phyloP scores from a whole-genome alignment of 1,284 basidiomycete genomes.

The Inonotus obliquus region DNA sequence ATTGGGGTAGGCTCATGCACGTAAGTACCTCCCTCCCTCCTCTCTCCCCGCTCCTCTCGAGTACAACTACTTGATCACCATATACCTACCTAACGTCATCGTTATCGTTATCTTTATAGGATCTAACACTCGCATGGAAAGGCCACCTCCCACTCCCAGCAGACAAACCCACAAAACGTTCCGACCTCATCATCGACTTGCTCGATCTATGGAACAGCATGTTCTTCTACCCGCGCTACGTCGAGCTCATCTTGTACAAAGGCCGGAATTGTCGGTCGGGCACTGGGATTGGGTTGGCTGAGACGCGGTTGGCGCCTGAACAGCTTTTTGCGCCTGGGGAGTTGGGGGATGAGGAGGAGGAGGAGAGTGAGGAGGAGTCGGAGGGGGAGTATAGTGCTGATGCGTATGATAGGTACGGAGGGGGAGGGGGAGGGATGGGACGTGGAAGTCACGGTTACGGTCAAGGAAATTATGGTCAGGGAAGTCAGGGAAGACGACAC shows the following conservation, averaged over 20 bases:
- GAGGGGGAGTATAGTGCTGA: conserved; percentile 22
- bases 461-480: conserved; percentile 27
- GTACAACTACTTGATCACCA: too few relatives aligned
- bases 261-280: conserved; percentile 72
- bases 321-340: conserved; percentile 28
- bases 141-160: conserved; percentile 62
- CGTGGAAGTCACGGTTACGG: too few relatives aligned
- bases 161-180: conserved; percentile 46
- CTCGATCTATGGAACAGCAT: conserved; percentile 72
- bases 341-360: conserved; percentile 28
- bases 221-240: conserved; percentile 66
- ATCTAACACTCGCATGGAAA: conserved; percentile 65
- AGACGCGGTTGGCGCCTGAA: conserved; percentile 42
- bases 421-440: too few relatives aligned
- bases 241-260: conserved; percentile 71
- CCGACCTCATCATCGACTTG: conserved; percentile 58
- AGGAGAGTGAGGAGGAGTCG: conserved; percentile 22
- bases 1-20: conserved; percentile 73
- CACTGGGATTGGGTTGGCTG: conserved; percentile 44
- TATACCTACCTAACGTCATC: background rate
- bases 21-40: conserved; percentile 35
- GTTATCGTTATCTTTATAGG: conserved; percentile 37
- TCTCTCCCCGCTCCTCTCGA: background rate
- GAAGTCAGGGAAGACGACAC: conserved; percentile 24
- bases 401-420: conserved; percentile 24